Evolutionary conservation across 2,329 filamentous ascomycete species (phyloP), one percentile per base, ranked within the genome.

Genomic region (Zasmidium cellare): DNA sequence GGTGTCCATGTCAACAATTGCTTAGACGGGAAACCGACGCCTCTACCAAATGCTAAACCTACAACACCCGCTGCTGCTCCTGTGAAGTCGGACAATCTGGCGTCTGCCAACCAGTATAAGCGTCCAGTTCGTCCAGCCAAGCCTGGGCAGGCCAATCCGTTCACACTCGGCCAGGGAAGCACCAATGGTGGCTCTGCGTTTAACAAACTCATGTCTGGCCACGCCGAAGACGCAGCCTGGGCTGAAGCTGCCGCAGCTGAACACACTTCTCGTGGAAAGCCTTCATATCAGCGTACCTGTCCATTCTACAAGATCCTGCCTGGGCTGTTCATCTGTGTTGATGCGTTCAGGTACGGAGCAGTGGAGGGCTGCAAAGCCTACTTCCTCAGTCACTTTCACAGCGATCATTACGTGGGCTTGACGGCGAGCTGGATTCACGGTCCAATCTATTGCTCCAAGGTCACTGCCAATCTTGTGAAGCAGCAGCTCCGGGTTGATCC

Each of bases 241-340:
- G 87, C 89, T 1, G 86, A 84, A 35, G 94, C 94, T 12, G 92
- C 93, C 0, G 89, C 91, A 1, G 82, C 89, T 1, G 92, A 96
- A 71, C 78, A 84, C 24, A 84, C 89, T 1, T 87, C 92, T 2
- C 84, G 91, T 44, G 93, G 94, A 20, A 94, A 91, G 70, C 90
- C 89, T 18, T 88, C 92, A 0, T 94, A 93, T 68, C 84, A 93
- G 69, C 85, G 94, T 50, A 97, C 91, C 0, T 99, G 94, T 70
- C 94, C 94, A 0, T 99, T 99, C 69, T 99, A 99, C 79, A 99
- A 99, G 75, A 97, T 97, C 63, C 87, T 99, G 77, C 92, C 93
- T 0, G 92, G 91, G 0, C 89, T 97, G 68, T 91, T 84, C 63
- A 96, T 97, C 53, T 96, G 91, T 57, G 94, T 99, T 0, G 94